Evolutionary conservation across 2,329 filamentous ascomycete genomes (phyloP).

Genomic region (Colletotrichum incanum): DNA sequence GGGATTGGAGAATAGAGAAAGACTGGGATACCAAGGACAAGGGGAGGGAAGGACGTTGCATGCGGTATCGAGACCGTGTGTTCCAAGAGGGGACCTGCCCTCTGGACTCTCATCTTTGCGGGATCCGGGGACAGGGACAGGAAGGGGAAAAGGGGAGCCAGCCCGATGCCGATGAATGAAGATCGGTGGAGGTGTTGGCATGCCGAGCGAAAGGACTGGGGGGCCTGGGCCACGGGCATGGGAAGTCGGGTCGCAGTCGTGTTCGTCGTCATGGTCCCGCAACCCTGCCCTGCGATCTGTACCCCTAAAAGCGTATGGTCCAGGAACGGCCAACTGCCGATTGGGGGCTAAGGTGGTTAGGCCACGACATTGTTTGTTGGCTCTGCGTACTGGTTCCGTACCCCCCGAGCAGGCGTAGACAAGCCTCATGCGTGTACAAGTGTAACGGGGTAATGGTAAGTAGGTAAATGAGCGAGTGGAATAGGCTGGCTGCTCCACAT

Average conservation of each 20-base stretch:
- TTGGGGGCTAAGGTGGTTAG: constrained; percentile 10
- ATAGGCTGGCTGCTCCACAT: neutral
- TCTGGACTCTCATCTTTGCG: neutral
- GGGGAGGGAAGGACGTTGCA: neutral
- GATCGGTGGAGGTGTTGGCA: constrained; percentile 24
- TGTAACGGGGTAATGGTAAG: neutral
- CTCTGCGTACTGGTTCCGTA: neutral
- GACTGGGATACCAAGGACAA: neutral
- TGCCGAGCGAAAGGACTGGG: constrained; percentile 1
- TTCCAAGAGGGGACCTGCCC: neutral
- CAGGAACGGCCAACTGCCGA: constrained; percentile 39
- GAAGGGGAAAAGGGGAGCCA: neutral
- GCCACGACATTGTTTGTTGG: constrained; percentile 11
- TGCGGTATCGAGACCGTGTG: neutral
- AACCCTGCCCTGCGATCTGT: constrained; percentile 5
- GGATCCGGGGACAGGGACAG: constrained; percentile 14
- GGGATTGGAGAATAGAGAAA: neutral
- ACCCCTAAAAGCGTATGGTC: constrained; percentile 20
- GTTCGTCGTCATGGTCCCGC: neutral
- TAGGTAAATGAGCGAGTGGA: too few species aligned
- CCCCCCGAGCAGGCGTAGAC: neutral
- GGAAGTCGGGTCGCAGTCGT: neutral
- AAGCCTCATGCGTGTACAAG: neutral
- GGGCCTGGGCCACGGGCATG: neutral
- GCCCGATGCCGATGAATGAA: constrained; percentile 22